Conservation (phyloP, 345 rosid species). For the Gossypium arboreum region DNA sequence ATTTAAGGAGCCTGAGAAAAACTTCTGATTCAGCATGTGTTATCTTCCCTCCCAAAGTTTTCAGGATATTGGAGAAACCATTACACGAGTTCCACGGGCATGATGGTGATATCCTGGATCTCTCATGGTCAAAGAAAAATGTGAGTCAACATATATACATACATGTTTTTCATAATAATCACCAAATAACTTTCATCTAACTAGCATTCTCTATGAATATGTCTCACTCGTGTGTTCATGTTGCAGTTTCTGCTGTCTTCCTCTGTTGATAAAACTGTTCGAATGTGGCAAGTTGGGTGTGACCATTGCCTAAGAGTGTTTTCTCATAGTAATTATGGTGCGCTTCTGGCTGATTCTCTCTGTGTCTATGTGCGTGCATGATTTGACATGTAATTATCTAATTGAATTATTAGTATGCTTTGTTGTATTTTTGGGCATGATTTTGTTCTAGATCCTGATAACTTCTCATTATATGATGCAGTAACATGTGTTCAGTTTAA, state of each 20-base stretch:
- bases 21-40: conserved; percentile 79
- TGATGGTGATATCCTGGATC: conserved; percentile 57
- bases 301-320: conserved; percentile 58
- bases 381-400: conserved; percentile 4
- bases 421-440: background rate
- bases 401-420: conserved; percentile 4
- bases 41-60: conserved; percentile 70
- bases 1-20: conserved; percentile 51
- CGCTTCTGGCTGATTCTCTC: conserved; percentile 11
- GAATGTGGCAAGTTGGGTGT: conserved; percentile 68
- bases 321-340: conserved; percentile 77
- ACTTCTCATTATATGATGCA: conserved; percentile 30
- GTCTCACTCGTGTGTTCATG: conserved; percentile 25
- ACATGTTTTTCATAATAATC: conserved; percentile 3
- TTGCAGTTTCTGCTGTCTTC: conserved; percentile 76
- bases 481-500: conserved; percentile 84
- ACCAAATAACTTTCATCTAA: background rate
- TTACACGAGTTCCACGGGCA: conserved; percentile 71
- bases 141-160: conserved; percentile 38
- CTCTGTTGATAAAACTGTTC: conserved; percentile 72
- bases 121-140: conserved; percentile 77
- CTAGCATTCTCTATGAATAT: background rate
- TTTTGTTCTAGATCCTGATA: background rate
- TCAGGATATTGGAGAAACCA: conserved; percentile 68
- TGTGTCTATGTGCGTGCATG: background rate